Percentiles rank a stretch among this genome's conserved stretches.
These are phyloP conservation scores for Stagonosporopsis cucurbitacearum DNA, from an alignment of 2,329 filamentous ascomycete species.

Conservation along the genomic window DNA sequence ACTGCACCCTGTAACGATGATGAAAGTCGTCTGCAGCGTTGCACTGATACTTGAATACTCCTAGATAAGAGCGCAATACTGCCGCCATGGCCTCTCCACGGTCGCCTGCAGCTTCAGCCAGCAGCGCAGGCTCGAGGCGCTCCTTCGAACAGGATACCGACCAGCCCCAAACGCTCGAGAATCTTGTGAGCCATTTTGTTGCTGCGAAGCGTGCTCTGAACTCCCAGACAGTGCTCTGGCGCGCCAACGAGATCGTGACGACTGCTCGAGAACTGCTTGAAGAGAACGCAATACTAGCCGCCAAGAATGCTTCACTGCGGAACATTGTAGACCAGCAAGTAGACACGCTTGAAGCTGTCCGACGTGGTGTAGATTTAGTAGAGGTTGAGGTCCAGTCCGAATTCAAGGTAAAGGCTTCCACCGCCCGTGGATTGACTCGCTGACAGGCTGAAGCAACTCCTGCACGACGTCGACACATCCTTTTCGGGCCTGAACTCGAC, in stretches of 20 bases:
- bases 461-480: slow-evolving; percentile 70
- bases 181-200: slow-evolving; percentile 82
- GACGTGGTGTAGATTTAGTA: slow-evolving; percentile 52
- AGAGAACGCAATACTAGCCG: slow-evolving; percentile 74
- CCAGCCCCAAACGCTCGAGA: slow-evolving; percentile 66
- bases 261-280: slow-evolving; percentile 77
- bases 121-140: slow-evolving; percentile 41
- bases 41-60: not conserved
- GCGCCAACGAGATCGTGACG: slow-evolving; percentile 85
- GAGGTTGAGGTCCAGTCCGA: slow-evolving; percentile 52
- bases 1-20: not conserved
- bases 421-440: slow-evolving; percentile 8
- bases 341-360: slow-evolving; percentile 52
- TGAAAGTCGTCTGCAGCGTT: not conserved
- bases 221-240: slow-evolving; percentile 81
- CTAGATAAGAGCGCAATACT: not conserved
- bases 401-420: slow-evolving; percentile 46
- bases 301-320: slow-evolving; percentile 54
- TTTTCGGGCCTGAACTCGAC: slow-evolving; percentile 70
- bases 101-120: slow-evolving; percentile 51
- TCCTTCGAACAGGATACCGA: slow-evolving; percentile 36
- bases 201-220: slow-evolving; percentile 86
- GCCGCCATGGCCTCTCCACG: slow-evolving; percentile 46
- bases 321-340: slow-evolving; percentile 54
- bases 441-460: slow-evolving; percentile 53